Evolutionary conservation across 805 yeast genomes (phyloP).

Genomic region (Myxozyma neglecta): DNA sequence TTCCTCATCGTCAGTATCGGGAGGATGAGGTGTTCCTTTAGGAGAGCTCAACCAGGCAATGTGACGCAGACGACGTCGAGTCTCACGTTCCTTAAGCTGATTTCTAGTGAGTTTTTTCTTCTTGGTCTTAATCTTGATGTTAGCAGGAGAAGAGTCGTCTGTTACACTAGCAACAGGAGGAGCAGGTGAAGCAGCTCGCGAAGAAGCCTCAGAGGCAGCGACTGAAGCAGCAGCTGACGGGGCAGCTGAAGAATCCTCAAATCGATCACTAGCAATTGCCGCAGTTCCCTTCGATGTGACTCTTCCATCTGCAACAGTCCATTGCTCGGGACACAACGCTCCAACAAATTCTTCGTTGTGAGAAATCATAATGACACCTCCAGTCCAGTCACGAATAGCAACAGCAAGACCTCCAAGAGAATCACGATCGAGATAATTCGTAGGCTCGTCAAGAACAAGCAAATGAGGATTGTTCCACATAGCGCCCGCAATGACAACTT

Average conservation of each 20-base stretch:
- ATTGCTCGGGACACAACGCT: slow-evolving; percentile 96
- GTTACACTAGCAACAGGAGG: slow-evolving; percentile 31
- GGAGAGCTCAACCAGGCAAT: slow-evolving; percentile 94
- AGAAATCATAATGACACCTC: slow-evolving; percentile 98
- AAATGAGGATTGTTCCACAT: slow-evolving; percentile 99
- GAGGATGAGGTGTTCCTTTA: slow-evolving; percentile 96
- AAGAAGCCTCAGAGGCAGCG: slow-evolving; percentile 43
- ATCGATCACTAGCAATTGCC: slow-evolving; percentile 71
- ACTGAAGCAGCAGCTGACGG: slow-evolving; percentile 74
- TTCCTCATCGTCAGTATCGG: slow-evolving; percentile 90
- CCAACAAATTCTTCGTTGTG: slow-evolving; percentile 97
- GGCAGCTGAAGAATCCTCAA: slow-evolving; percentile 69
- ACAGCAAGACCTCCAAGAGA: slow-evolving; percentile 96
- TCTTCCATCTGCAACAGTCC: slow-evolving; percentile 93
- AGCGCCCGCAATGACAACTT: slow-evolving; percentile 98
- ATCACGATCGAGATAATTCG: slow-evolving; percentile 96
- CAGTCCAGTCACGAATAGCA: slow-evolving; percentile 97
- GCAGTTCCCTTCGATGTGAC: slow-evolving; percentile 81
- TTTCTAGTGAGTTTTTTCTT: slow-evolving; percentile 98
- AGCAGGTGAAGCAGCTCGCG: slow-evolving; percentile 32
- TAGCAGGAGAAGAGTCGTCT: slow-evolving; percentile 90
- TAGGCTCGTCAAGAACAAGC: slow-evolving; percentile 95
- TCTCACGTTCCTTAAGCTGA: slow-evolving; percentile 86
- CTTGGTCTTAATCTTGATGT: slow-evolving; percentile 86
- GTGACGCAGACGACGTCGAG: slow-evolving; percentile 90